Conservation (phyloP, 1,284 basidiomycete genomes). For the Thelephora terrestris region DNA sequence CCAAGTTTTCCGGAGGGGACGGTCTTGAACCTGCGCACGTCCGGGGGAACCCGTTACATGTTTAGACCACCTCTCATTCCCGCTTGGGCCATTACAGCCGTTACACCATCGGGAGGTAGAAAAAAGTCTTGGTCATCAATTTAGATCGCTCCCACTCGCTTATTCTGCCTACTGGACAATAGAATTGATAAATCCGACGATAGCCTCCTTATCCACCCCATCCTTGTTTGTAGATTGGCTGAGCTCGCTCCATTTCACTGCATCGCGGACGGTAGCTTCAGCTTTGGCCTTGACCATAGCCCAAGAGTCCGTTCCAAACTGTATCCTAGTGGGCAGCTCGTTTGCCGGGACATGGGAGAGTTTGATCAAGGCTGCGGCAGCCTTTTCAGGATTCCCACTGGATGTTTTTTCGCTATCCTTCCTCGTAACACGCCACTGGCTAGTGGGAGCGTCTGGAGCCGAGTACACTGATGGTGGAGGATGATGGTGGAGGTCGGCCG, state of each 20-base stretch:
- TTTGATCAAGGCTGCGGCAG: conserved; percentile 13
- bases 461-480: conserved; percentile 14
- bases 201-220: conserved; percentile 8
- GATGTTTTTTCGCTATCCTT: background rate
- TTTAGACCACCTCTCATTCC: conserved; percentile 32
- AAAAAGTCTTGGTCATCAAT: no score
- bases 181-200: background rate
- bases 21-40: conserved; percentile 82
- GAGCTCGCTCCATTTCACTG: conserved; percentile 19
- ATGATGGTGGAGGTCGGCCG: conserved; percentile 6
- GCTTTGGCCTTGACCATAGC: conserved; percentile 20
- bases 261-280: conserved; percentile 18
- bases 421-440: conserved; percentile 1
- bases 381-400: conserved; percentile 13
- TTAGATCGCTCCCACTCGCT: no score
- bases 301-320: conserved; percentile 24
- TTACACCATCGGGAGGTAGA: background rate
- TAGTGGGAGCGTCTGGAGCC: conserved; percentile 7
- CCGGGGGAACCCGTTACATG: conserved; percentile 47
- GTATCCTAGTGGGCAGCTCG: conserved; percentile 24
- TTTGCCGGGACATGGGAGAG: conserved; percentile 9
- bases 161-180: no score
- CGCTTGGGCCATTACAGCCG: background rate
- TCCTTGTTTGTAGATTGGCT: conserved; percentile 22
- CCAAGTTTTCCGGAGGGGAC: conserved; percentile 89